These are phyloP conservation scores for Apodospora peruviana DNA, from an alignment of 495 filamentous ascomycete species.

Conservation along the genomic window DNA sequence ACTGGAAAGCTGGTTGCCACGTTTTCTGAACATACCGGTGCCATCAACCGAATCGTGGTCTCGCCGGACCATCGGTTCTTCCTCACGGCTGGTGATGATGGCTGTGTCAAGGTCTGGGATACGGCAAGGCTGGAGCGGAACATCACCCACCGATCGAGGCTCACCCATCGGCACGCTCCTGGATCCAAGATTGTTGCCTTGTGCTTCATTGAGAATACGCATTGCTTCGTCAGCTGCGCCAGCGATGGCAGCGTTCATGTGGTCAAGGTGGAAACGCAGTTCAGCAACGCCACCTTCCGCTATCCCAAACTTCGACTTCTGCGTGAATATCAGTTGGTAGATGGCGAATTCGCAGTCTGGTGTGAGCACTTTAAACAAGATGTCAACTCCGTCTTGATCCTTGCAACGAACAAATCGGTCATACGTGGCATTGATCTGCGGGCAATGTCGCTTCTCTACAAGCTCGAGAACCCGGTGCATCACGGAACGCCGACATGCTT, in stretches of 20 bases:
- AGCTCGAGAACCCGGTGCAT: constrained; percentile 82
- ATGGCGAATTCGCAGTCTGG: constrained; percentile 79
- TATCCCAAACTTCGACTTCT: constrained; percentile 74
- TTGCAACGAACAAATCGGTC: constrained; percentile 81
- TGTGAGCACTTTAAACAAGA: constrained; percentile 87
- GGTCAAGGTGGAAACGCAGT: constrained; percentile 74
- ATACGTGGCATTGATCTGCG: constrained; percentile 82
- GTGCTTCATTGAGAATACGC: constrained; percentile 89
- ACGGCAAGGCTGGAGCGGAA: constrained; percentile 83
- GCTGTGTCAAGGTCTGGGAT: constrained; percentile 91
- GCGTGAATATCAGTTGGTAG: constrained; percentile 73
- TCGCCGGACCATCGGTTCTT: constrained; percentile 95
- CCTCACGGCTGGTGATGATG: constrained; percentile 87
- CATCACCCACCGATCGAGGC: constrained; percentile 77
- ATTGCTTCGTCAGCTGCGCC: constrained; percentile 84
- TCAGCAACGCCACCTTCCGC: constrained; percentile 51
- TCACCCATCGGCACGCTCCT: constrained; percentile 69
- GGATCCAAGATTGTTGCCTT: constrained; percentile 71
- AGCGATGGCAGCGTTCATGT: constrained; percentile 88
- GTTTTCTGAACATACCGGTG: constrained; percentile 79
- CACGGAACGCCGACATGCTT: constrained; percentile 94
- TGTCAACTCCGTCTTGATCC: constrained; percentile 67
- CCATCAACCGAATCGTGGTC: constrained; percentile 75
- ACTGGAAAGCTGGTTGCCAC: constrained; percentile 77
- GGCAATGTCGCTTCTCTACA: constrained; percentile 76